These are phyloP conservation scores for Aspergillus sp. DNA, from an alignment of 2,329 filamentous ascomycete species.

Conservation along the genomic window DNA sequence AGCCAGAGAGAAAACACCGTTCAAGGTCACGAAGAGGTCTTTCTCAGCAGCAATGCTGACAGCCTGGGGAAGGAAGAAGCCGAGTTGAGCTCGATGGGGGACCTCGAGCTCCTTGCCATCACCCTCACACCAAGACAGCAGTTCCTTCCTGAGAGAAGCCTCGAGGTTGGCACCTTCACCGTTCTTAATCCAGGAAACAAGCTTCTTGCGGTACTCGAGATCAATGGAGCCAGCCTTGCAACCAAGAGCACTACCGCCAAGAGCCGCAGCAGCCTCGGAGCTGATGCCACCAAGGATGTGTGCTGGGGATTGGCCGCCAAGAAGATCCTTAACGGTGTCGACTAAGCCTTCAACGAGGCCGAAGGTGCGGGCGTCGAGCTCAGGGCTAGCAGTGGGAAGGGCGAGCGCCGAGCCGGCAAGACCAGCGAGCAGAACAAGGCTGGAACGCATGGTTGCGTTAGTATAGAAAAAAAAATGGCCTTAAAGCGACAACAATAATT, in stretches of 20 bases:
- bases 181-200: constrained; percentile 30
- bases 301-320: constrained; percentile 21
- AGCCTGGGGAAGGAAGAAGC: constrained; percentile 34
- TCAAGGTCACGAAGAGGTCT: constrained; percentile 35
- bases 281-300: constrained; percentile 30
- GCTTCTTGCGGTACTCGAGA: constrained; percentile 26
- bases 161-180: constrained; percentile 24
- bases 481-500: constrained; percentile 16
- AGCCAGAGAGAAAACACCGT: constrained; percentile 34
- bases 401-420: constrained; percentile 34
- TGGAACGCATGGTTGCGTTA: constrained; percentile 24
- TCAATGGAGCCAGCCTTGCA: constrained; percentile 30
- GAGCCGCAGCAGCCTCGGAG: constrained; percentile 36
- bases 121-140: constrained; percentile 35
- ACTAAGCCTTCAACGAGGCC: constrained; percentile 23
- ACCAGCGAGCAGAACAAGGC: constrained; percentile 33
- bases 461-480: constrained; percentile 19
- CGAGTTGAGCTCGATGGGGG: constrained; percentile 30
- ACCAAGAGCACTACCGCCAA: constrained; percentile 36
- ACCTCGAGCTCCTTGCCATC: constrained; percentile 21
- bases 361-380: constrained; percentile 28
- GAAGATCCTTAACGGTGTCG: constrained; percentile 23
- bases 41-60: constrained; percentile 35
- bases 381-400: constrained; percentile 27
- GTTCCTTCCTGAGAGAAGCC: constrained; percentile 26